Percentiles rank a stretch among this genome's conserved stretches.
Conservation (phyloP, 1,139 yeast species). For the Zygosaccharomyces sapae region DNA sequence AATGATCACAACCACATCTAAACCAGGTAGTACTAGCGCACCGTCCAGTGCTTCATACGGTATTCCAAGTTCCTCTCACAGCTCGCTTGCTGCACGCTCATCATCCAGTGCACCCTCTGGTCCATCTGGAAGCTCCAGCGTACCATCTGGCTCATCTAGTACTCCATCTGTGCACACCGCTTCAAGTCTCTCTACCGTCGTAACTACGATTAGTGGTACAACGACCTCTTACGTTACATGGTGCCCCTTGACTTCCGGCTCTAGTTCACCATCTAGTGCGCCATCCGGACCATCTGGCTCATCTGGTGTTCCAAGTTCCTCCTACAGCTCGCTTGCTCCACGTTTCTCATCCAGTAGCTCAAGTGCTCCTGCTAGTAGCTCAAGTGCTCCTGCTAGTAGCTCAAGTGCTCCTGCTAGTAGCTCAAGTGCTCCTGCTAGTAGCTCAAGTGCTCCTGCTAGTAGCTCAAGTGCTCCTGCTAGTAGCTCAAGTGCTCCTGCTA, state of each 20-base stretch:
- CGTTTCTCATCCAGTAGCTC: not conserved
- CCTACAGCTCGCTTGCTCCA: not conserved
- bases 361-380: not conserved
- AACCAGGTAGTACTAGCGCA: not conserved
- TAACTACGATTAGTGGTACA: constrained; percentile 5
- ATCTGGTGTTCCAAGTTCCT: not conserved
- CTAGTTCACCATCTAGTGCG: not conserved
- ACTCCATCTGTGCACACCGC: not conserved
- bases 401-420: too few species aligned
- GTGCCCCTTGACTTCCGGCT: constrained; percentile 37
- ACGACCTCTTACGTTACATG: constrained; percentile 37
- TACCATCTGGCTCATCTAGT: not conserved
- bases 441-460: too few species aligned
- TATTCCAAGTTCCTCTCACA: not conserved
- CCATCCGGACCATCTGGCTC: not conserved
- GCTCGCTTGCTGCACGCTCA: not conserved
- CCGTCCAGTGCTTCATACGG: not conserved
- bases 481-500: too few species aligned
- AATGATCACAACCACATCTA: constrained; percentile 2
- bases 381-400: not conserved
- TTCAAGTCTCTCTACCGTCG: constrained; percentile 1
- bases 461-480: too few species aligned
- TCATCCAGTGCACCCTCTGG: not conserved
- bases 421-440: too few species aligned
- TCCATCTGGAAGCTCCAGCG: not conserved